Base-by-base conservation (phyloP, 1,284 basidiomycete genomes). In the Limonomyces culmigenus region DNA sequence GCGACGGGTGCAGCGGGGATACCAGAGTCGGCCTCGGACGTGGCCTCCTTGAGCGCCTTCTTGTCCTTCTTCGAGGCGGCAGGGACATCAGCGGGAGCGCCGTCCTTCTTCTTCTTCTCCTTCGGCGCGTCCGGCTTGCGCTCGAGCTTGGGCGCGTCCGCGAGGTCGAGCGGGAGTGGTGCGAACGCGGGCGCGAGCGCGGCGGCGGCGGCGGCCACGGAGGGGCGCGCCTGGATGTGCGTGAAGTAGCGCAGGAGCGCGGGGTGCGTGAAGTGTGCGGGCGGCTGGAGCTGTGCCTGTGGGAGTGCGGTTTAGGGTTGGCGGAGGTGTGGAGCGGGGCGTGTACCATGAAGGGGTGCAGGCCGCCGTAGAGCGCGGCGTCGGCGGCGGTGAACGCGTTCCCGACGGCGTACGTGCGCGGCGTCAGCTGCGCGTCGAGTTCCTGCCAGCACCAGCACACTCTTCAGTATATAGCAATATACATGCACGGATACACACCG, bases 241-340 rank as follows among this genome's bases (percentile, higher is more conserved):
- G 91, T 81, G 52, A 95, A 93, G 66, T 92, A 93, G 36, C 92
- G 84, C 32, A 84, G 83, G 33, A 96, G 56, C 18, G 85, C 70
- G 4, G 91, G 86, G 39, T 73, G 68, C 19, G 74, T 58, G 51
- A 79, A 77, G 59, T 84, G 77, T 53, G 81, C 70, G 16, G 66
- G 45, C 0, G 78, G 61, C 43, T 70, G 67, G 18, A 78, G 55
- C 51, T 73, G 70, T 5, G 75, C 70, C 83, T 86, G 48, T 3
- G 19, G 15, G 23, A 6, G n/a, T 21, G 32, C n/a, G 15, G 32
- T 23, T 2, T n/a, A 4, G 20, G 20, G 20, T 27, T 18, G 18
- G 6, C 19, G 17, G 27, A 18, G 15, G 13, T 21, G 16, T 15
- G 20, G 13, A 36, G 27, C 23, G 32, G 12, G 13, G 8, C 8